Evolutionary conservation across 306 rosid genomes (phyloP), one percentile per base, ranked within the genome.

Genomic region (Crataegus laevigata): DNA sequence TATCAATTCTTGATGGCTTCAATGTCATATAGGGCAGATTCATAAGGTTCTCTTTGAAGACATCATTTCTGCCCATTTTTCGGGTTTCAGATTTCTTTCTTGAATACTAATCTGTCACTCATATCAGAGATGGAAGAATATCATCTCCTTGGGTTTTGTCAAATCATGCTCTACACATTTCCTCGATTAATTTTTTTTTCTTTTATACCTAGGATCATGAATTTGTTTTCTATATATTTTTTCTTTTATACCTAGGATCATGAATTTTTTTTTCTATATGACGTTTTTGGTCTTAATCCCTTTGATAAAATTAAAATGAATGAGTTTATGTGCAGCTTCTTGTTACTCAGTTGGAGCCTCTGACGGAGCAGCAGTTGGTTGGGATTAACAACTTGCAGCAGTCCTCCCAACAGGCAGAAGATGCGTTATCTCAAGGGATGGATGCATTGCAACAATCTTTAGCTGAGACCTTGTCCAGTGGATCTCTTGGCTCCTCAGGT

Each of bases 371-470:
- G 86, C 99, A 94, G 80, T 69, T 91, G 81, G 74, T 84, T 69
- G 96, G 93, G 57, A 84, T 94, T 66, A 90, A 84, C 63, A 94
- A 92, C 86, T 86, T 94, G 84, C 99, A 91, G 82, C 93, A 91
- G 65, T 92, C 99, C 24, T 94, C 99, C 24, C 99, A 92, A 81
- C 97, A 94, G 75, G 99, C 96, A 10, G 99, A 94, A 86, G 99
- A 94, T 80, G 99, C 99, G 29, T 87, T 94, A 82, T 94, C 97
- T 77, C 99, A 94, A 78, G 99, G 99, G 57, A 94, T 92, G 99
- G 99, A 94, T 75, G 97, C 97, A 57, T 84, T 94, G 84, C 99
- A 92, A 66, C 99, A 92, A 78, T 91, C 97, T 76, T 89, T 94
- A 12, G 89, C 97, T 0, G 97, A 94, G 87, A 92, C 96, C 13